These are phyloP conservation scores for Peronosclerospora sorghi DNA, from an alignment of 352 stramenopile genomes.

Conservation along the genomic window DNA sequence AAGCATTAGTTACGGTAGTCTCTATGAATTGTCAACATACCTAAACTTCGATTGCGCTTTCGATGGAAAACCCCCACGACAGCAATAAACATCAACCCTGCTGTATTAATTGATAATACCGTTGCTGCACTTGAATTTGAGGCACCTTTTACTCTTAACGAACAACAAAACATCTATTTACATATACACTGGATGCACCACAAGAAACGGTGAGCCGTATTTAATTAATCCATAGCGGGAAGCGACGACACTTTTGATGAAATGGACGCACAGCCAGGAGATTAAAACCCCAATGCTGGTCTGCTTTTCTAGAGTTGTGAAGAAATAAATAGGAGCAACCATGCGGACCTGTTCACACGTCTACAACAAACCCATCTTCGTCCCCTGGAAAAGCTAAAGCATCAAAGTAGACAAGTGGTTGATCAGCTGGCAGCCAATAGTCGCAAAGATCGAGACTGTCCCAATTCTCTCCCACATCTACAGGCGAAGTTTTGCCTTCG, in stretches of 20 bases:
- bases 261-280: background rate
- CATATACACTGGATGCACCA: background rate
- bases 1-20: no score
- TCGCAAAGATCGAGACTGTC: slow-evolving; percentile 17
- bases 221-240: background rate
- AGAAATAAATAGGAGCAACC: slow-evolving; percentile 20
- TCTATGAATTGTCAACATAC: slow-evolving; percentile 1
- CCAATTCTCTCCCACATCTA: slow-evolving; percentile 28
- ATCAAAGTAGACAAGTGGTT: slow-evolving; percentile 13
- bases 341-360: slow-evolving; percentile 14
- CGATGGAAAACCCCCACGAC: slow-evolving; percentile 28
- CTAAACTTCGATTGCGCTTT: slow-evolving; percentile 16
- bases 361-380: slow-evolving; percentile 22
- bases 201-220: background rate
- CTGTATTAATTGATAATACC: slow-evolving; percentile 16
- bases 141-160: slow-evolving; percentile 18
- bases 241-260: background rate
- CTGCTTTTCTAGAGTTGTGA: slow-evolving; percentile 10
- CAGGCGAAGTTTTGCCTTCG: slow-evolving; percentile 25
- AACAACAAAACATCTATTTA: background rate
- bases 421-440: slow-evolving; percentile 17
- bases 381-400: slow-evolving; percentile 12
- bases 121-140: slow-evolving; percentile 19
- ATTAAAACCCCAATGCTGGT: no score
- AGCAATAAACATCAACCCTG: slow-evolving; percentile 30